Evolutionary conservation across 73 alveolate genomes (phyloP), one percentile per base, ranked within the genome.

Genomic region (Paraurostyla sp.): DNA sequence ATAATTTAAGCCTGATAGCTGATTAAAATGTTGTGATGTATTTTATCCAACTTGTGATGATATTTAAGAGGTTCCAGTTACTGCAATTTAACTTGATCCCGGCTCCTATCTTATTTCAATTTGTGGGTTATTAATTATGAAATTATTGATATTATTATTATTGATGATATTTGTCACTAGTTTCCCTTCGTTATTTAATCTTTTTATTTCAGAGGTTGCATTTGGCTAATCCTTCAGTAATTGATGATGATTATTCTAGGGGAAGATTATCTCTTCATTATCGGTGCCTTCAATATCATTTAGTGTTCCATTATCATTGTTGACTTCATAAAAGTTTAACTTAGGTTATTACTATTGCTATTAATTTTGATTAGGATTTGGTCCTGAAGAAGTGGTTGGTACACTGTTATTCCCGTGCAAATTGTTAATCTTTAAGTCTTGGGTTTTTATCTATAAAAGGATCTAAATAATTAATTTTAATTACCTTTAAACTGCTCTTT

Each of bases 101-200:
- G 65, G 82, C 49, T 16, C 22, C 9, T 81, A 52, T 35, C 54
- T 30, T 0, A 35, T 58, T 69, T 54, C 89, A 22, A 75, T 75
- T 22, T 75, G 23, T 6, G 89, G 89, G 43, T 81, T 81, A 22
- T 58, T 52, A 20, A 81, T 81, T 7, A 49, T 49, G 82, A 52
- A 81, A 51, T 81, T 81, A 69, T 52, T 81, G 15, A 81, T 81
- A 51, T 81, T 81, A 36, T 81, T 81, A 83, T 81, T 81, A 57
- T 81, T 81, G 41, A 81, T 57, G 11, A 81, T 81, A 69, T 81
- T 81, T 9, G 83, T 81, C 25, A 78, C 89, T 25, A 9, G 33
- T 48, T 75, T 42, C 36, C 87, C 87, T 52, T 60, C 78, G 13
- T 60, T 60, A 9, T 4, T 60, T 2, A 16, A 50, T 60, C 78